Conservation (phyloP, 176 grass and related monocot species). For the Panicum miliaceum region DNA sequence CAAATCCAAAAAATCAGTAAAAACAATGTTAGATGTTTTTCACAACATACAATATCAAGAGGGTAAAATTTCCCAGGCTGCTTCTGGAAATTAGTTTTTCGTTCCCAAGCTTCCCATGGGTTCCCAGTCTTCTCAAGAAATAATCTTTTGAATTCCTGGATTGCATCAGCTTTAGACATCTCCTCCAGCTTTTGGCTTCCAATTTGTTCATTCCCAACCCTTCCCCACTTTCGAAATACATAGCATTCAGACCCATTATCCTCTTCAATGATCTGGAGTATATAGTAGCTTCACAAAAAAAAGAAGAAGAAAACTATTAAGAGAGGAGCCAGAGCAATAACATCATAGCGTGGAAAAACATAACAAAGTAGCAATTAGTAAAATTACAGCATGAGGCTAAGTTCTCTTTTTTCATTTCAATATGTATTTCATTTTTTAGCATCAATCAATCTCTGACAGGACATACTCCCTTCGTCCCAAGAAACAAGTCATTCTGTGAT, state of each 20-base stretch:
- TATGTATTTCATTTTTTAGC: not conserved
- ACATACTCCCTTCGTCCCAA: not conserved
- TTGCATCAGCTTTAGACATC: constrained; percentile 84
- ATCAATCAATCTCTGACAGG: not conserved
- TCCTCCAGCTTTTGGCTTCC: constrained; percentile 81
- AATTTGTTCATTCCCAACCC: constrained; percentile 89
- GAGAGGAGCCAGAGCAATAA: constrained; percentile 22
- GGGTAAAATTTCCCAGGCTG: constrained; percentile 86
- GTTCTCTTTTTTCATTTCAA: not conserved
- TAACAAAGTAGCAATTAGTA: not conserved
- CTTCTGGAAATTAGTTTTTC: constrained; percentile 80
- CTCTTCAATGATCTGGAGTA: constrained; percentile 94
- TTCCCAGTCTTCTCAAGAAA: constrained; percentile 99
- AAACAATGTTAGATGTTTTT: not conserved
- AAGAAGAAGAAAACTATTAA: constrained; percentile 3
- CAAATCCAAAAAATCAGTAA: not conserved
- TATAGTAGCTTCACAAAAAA: constrained; percentile 72
- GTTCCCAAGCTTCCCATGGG: constrained; percentile 88
- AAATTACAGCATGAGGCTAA: constrained; percentile 5
- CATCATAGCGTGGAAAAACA: constrained; percentile 1
- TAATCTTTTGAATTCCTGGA: constrained; percentile 88
- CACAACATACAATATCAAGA: constrained; percentile 81
- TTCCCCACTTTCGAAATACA: constrained; percentile 95
- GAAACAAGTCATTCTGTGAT: too few relatives aligned
- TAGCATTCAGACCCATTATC: constrained; percentile 83